A percentile compares a stretch with the other conserved stretches of the same genome.
Evolutionary conservation across 2,329 filamentous ascomycete species (phyloP).

Genomic region (Penicillium sp.): DNA sequence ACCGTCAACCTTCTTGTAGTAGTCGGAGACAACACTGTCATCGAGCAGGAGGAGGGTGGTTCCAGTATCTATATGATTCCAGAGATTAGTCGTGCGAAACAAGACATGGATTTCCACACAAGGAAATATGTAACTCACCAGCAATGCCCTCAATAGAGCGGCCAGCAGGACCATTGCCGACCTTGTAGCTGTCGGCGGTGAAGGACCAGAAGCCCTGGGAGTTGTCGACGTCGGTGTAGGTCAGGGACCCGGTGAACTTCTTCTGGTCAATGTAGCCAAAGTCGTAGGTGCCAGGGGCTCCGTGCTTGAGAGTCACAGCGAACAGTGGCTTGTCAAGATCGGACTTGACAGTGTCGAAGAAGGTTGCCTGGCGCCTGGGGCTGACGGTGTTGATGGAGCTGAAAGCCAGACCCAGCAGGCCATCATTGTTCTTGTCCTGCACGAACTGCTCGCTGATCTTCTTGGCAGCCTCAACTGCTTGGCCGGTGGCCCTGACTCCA

Average conservation of each 20-base stretch:
- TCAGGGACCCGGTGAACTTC: slow-evolving; percentile 59
- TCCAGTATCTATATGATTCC: slow-evolving; percentile 56
- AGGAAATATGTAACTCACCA: slow-evolving; percentile 19
- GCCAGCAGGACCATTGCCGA: slow-evolving; percentile 47
- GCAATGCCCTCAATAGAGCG: slow-evolving; percentile 56
- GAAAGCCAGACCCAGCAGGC: slow-evolving; percentile 60
- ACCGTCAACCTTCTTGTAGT: slow-evolving; percentile 58
- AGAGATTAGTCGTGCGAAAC: neutral
- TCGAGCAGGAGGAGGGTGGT: slow-evolving; percentile 65
- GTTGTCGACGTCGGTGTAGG: slow-evolving; percentile 55
- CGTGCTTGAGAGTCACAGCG: slow-evolving; percentile 55
- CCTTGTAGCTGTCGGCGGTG: slow-evolving; percentile 53
- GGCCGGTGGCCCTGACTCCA: slow-evolving; percentile 55
- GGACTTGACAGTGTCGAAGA: slow-evolving; percentile 58
- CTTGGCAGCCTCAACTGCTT: slow-evolving; percentile 65
- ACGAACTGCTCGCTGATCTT: slow-evolving; percentile 55
- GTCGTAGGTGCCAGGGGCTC: slow-evolving; percentile 52
- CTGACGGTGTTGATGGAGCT: slow-evolving; percentile 57
- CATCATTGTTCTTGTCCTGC: slow-evolving; percentile 54
- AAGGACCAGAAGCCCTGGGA: slow-evolving; percentile 64
- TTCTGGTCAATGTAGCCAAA: slow-evolving; percentile 58
- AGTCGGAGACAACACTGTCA: slow-evolving; percentile 51
- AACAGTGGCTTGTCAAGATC: slow-evolving; percentile 53
- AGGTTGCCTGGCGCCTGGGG: slow-evolving; percentile 53
- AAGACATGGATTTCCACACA: neutral